These are phyloP conservation scores for Hondaea fermentalgiana DNA, from an alignment of 108 stramenopile species.

Conservation along the genomic window DNA sequence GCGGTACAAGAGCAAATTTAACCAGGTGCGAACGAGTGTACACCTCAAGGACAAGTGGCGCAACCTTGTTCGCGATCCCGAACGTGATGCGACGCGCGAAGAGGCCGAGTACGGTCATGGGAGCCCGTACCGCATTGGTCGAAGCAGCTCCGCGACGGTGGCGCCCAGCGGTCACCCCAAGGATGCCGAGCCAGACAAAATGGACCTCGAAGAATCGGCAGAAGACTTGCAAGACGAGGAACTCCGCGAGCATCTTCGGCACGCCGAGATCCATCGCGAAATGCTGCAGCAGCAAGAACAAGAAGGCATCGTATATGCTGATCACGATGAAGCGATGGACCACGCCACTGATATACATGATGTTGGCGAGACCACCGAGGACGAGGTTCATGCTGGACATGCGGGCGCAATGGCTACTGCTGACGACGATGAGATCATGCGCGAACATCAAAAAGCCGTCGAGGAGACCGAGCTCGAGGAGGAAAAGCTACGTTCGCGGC, in stretches of 20 bases:
- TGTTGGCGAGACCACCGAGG: not conserved
- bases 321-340: not conserved
- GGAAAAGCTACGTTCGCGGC: not conserved
- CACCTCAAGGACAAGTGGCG: slow-evolving; percentile 11
- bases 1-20: not conserved
- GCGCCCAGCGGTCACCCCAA: not conserved
- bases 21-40: not conserved
- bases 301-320: not conserved
- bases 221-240: slow-evolving; percentile 49
- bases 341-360: not conserved
- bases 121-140: no score
- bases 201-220: slow-evolving; percentile 88
- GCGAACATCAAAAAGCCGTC: not conserved
- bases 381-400: not conserved
- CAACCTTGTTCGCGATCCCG: not conserved
- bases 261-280: not conserved
- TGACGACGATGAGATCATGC: not conserved
- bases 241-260: not conserved
- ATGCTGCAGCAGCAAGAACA: not conserved
- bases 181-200: slow-evolving; percentile 62
- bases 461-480: not conserved
- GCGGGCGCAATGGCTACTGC: not conserved
- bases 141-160: not conserved
- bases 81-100: slow-evolving; percentile 30
- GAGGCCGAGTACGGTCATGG: no score